Base-by-base conservation (phyloP, 2,329 filamentous ascomycete genomes). In the Alternaria sp. region DNA sequence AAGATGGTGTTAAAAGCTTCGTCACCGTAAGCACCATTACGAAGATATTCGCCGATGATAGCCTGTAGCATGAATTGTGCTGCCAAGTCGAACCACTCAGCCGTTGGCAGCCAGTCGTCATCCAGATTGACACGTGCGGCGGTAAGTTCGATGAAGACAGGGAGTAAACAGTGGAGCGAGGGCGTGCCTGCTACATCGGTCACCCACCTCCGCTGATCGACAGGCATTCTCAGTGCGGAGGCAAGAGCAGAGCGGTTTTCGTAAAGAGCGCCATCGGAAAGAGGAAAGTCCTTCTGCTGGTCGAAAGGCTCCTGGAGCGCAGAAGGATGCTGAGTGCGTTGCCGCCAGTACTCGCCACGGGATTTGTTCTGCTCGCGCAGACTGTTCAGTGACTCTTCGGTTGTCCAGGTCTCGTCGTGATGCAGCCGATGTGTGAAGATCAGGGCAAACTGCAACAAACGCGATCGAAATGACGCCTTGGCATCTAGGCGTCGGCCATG, bases 81-180 rank as follows among this genome's bases (percentile, higher is more conserved):
- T 1, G 82, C 80, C 10, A 86, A 71, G 21, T 83, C 76, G 67
- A 84, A 81, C 81, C 83, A 85, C 11, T 78, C 73, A 7, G 73
- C 66, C 6, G 73, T 79, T 5, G 81, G 75, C 6, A 68, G 59
- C 68, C 75, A 80, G 43, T 79, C 75, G 26, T 73, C 74, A 44
- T 66, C 71, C 17, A 77, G 67, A 15, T 67, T 62, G 10, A 72
- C 64, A 36, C 82, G 77, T 7, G 78, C 71, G 4, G 80, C 77
- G 17, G 84, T 85, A 89, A 88, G 75, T 26, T 79, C 73, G 67
- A 87, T 80, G 71, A 87, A 86, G 5, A 82, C 73, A 2, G 83
- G 80, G 3, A 85, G 74, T 6, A 86, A 74, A 50, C 83, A 81
- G 74, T 79, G 58, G 71, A 77, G 68, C 6, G 74, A 72, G 19